Percentiles rank a stretch among this genome's conserved stretches.
Conservation (phyloP, 768 basidiomycete genomes). For the Russula griseocarnosa region DNA sequence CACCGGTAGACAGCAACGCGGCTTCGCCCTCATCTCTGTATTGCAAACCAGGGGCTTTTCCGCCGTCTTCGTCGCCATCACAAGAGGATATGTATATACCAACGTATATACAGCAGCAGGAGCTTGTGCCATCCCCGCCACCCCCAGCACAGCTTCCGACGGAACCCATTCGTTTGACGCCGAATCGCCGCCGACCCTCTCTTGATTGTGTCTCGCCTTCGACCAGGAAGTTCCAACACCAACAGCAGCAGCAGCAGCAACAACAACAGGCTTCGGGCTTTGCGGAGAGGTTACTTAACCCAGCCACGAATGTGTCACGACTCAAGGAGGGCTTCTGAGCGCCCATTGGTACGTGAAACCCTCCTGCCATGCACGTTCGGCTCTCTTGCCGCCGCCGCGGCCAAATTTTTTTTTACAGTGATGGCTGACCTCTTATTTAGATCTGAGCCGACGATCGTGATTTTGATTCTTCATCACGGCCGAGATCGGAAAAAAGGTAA, state of each 20-base stretch:
- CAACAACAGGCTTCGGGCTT: not conserved
- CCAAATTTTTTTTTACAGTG: not conserved
- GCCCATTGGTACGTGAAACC: constrained; percentile 18
- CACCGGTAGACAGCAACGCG: not conserved
- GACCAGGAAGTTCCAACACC: not conserved
- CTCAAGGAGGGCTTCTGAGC: constrained; percentile 8
- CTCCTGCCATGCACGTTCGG: no score
- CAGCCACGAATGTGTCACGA: constrained; percentile 2
- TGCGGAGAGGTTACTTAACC: constrained; percentile 13
- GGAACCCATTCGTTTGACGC: constrained; percentile 15
- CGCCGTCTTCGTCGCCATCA: not conserved
- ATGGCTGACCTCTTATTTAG: not conserved
- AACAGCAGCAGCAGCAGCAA: not conserved
- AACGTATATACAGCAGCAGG: not conserved
- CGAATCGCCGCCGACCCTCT: constrained; percentile 23
- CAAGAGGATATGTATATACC: not conserved
- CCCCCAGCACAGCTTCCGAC: not conserved
- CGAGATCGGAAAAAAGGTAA: not conserved
- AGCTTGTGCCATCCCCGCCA: not conserved
- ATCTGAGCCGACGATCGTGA: not conserved
- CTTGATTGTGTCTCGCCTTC: not conserved
- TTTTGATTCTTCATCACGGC: not conserved
- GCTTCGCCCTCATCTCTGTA: not conserved
- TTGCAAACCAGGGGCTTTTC: not conserved
- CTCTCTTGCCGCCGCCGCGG: not conserved